Evolutionary conservation across 73 alveolate genomes (phyloP).

Genomic region (Symbiodinium pilosum): DNA sequence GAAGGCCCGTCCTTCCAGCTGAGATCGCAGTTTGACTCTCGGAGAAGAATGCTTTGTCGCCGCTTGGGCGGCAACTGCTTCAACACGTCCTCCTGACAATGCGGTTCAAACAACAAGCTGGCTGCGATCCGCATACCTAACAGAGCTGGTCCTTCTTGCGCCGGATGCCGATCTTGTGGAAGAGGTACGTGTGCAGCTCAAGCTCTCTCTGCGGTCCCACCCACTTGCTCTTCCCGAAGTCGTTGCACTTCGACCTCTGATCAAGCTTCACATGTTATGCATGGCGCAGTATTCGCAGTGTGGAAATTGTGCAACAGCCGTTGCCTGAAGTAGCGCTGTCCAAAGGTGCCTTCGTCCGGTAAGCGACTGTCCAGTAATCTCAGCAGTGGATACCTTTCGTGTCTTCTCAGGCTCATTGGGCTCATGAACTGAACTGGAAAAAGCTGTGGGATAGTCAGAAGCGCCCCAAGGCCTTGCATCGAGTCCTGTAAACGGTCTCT

Average conservation of each 20-base stretch:
- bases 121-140: background rate
- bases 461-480: too few species aligned
- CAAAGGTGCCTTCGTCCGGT: background rate
- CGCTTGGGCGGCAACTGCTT: background rate
- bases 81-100: background rate
- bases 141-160: background rate
- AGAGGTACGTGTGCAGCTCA: background rate
- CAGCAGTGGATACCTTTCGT: background rate
- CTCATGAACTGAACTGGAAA: too few species aligned
- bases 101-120: background rate
- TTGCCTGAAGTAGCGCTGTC: background rate
- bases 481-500: too few species aligned
- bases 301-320: too few species aligned
- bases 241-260: background rate
- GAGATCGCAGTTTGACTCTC: background rate
- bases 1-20: background rate
- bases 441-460: too few species aligned
- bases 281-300: too few species aligned
- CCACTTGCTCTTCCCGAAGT: background rate
- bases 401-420: too few species aligned
- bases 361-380: background rate
- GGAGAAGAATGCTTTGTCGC: background rate
- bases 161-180: conserved; percentile 23
- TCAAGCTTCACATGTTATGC: too few species aligned
- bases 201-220: background rate